phyloP scores from a whole-genome alignment of 1,139 yeast genomes.

The Petasospora rhodanensis region DNA sequence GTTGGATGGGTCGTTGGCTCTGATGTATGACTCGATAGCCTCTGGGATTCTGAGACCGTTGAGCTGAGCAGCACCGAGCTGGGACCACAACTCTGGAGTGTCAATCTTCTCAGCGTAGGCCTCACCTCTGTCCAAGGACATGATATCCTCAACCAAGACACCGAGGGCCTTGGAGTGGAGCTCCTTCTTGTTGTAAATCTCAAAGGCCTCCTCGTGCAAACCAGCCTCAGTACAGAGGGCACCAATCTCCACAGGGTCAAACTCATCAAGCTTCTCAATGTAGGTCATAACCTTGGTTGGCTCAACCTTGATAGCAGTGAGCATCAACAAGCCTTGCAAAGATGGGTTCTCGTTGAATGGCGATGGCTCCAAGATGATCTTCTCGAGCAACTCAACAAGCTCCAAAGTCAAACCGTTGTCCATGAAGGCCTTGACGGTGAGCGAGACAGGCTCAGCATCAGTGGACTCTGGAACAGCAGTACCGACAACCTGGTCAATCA shows the following conservation, averaged over 20 bases:
- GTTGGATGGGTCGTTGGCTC: constrained; percentile 88
- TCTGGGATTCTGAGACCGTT: constrained; percentile 91
- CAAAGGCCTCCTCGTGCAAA: constrained; percentile 90
- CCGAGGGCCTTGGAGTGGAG: constrained; percentile 75
- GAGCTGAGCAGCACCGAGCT: constrained; percentile 93
- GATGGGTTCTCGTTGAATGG: constrained; percentile 95
- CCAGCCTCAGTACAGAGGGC: constrained; percentile 87
- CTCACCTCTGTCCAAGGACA: constrained; percentile 94
- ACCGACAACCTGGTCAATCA: constrained; percentile 90
- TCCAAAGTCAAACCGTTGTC: constrained; percentile 90
- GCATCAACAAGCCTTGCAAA: constrained; percentile 83
- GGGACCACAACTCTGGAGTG: constrained; percentile 86
- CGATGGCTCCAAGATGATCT: constrained; percentile 94
- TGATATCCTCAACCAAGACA: constrained; percentile 86
- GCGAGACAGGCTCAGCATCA: constrained; percentile 93
- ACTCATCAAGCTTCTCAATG: constrained; percentile 85
- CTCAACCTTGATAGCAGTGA: constrained; percentile 96
- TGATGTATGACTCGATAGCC: constrained; percentile 84
- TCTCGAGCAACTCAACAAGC: constrained; percentile 88
- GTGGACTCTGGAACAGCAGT: constrained; percentile 95
- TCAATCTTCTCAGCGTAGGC: constrained; percentile 89
- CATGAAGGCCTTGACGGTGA: constrained; percentile 97
- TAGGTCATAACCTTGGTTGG: constrained; percentile 77
- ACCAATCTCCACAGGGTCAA: constrained; percentile 92
- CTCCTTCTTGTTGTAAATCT: constrained; percentile 83